Conservation (phyloP, 164 flowering plant genomes). For the Saururus chinensis region DNA sequence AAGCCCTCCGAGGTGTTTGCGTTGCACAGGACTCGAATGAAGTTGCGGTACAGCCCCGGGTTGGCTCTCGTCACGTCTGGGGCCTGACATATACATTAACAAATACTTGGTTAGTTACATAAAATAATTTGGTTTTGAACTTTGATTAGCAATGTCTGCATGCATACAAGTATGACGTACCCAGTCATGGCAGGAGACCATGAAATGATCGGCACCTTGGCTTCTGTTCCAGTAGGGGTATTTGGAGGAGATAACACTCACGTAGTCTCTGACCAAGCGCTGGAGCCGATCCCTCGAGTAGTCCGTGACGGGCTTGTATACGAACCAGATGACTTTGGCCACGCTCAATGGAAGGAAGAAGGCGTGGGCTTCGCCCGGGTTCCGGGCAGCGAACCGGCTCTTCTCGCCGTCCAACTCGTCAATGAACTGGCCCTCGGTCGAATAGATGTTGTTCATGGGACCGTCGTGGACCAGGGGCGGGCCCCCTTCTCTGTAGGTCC, state of each 20-base stretch:
- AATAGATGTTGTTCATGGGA: slow-evolving; percentile 44
- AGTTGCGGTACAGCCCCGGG: slow-evolving; percentile 2
- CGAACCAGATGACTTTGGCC: slow-evolving; percentile 20
- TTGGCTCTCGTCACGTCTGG: slow-evolving; percentile 1
- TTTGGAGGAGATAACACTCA: slow-evolving; percentile 26
- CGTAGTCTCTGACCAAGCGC: slow-evolving; percentile 25
- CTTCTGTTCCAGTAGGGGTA: slow-evolving; percentile 60
- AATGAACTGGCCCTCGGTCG: slow-evolving; percentile 56
- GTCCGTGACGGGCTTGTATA: slow-evolving; percentile 27
- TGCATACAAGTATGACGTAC: too few relatives aligned
- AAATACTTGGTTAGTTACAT: not conserved
- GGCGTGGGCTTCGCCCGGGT: slow-evolving; percentile 44
- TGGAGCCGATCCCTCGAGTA: slow-evolving; percentile 26
- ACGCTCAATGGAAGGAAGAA: slow-evolving; percentile 56
- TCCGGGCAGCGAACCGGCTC: slow-evolving; percentile 26
- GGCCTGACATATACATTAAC: not conserved
- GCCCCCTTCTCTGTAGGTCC: slow-evolving; percentile 62
- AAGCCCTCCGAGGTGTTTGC: slow-evolving; percentile 11
- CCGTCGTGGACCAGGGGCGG: slow-evolving; percentile 44
- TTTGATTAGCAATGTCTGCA: too few relatives aligned
- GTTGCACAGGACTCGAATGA: slow-evolving; percentile 7
- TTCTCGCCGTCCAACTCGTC: slow-evolving; percentile 31
- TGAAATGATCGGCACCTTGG: slow-evolving; percentile 55
- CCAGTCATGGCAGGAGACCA: slow-evolving; percentile 75
- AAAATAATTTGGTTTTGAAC: too few relatives aligned